phyloP scores from a whole-genome alignment of 75 land plant species.

The Sequoiadendron giganteum region DNA sequence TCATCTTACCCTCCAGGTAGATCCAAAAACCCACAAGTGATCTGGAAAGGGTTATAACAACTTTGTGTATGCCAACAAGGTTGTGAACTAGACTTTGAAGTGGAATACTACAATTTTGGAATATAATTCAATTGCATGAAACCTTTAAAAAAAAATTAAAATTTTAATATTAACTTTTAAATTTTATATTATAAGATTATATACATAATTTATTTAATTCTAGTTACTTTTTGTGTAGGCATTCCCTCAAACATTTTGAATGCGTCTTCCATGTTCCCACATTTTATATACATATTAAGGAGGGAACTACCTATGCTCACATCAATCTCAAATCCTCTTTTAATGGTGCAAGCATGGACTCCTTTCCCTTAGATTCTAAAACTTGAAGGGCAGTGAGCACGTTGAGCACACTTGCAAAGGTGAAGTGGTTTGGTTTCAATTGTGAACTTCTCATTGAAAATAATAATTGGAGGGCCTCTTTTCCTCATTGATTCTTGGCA shows the following conservation, averaged over 20 bases:
- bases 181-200: too few species aligned
- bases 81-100: too few species aligned
- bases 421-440: background rate
- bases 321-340: conserved; percentile 16
- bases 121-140: too few species aligned
- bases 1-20: too few species aligned
- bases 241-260: conserved; percentile 15
- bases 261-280: conserved; percentile 17
- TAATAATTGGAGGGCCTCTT: conserved; percentile 19
- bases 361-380: conserved; percentile 18
- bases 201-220: too few species aligned
- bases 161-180: too few species aligned
- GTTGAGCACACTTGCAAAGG: conserved; percentile 7
- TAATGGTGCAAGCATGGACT: conserved; percentile 19
- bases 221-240: conserved; percentile 12
- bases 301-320: conserved; percentile 11
- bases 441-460: conserved; percentile 6
- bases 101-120: too few species aligned
- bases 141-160: too few species aligned
- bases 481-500: background rate
- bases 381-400: conserved; percentile 2
- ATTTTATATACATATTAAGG: conserved; percentile 23
- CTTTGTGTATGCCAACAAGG: too few species aligned
- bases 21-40: too few species aligned
- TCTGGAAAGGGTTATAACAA: too few species aligned